These are phyloP conservation scores for Talaromyces stipitatus DNA, from an alignment of 495 filamentous ascomycete genomes.

Conservation along the genomic window DNA sequence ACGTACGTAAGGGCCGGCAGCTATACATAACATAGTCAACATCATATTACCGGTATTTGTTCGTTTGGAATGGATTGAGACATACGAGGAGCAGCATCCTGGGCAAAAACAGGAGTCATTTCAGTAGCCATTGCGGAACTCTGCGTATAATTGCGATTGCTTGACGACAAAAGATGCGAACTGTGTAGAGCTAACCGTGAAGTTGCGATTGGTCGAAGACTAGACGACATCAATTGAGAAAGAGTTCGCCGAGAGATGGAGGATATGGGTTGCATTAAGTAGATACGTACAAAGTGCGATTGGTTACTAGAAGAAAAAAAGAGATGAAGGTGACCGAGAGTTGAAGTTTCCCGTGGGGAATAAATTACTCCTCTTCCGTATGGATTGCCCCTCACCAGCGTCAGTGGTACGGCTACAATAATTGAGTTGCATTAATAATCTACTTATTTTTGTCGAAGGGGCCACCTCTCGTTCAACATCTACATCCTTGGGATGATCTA, in stretches of 20 bases:
- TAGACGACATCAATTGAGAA: slow-evolving; percentile 14
- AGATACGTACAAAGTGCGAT: not conserved
- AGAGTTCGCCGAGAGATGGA: not conserved
- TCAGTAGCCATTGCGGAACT: slow-evolving; percentile 27
- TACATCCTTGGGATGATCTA: too few relatives aligned
- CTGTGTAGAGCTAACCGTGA: not conserved
- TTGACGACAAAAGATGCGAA: slow-evolving; percentile 1
- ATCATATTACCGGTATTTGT: not conserved
- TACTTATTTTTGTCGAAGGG: too few relatives aligned
- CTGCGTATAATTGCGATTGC: slow-evolving; percentile 8
- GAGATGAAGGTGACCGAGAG: not conserved
- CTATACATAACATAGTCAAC: slow-evolving; percentile 24
- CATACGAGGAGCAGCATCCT: slow-evolving; percentile 43
- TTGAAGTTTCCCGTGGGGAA: slow-evolving; percentile 2
- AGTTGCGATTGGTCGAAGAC: slow-evolving; percentile 9
- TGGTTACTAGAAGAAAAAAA: not conserved
- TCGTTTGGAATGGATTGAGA: not conserved
- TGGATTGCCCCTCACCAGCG: not conserved
- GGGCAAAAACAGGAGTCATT: slow-evolving; percentile 30
- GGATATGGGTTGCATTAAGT: not conserved
- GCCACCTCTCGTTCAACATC: too few relatives aligned
- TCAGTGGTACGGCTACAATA: not conserved
- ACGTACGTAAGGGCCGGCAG: slow-evolving; percentile 53
- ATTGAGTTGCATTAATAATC: too few relatives aligned
- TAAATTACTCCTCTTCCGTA: not conserved